Evolutionary conservation across 257 asterid genomes (phyloP).

Genomic region (Ophiorrhiza pumila): DNA sequence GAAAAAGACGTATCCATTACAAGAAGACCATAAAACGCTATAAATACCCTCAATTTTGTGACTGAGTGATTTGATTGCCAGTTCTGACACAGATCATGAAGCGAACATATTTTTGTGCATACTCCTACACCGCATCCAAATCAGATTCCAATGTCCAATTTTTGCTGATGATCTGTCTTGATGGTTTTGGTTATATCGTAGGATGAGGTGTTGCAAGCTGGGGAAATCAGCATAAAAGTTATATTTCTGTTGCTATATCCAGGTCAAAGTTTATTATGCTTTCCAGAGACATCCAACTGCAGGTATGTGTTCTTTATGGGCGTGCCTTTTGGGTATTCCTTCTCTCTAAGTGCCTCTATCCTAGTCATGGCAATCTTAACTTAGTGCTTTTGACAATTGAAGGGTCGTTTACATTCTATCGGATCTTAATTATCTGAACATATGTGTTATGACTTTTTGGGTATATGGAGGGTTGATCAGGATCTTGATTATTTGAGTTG

Average conservation of each 20-base stretch:
- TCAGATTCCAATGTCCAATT: background rate
- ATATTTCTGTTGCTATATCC: background rate
- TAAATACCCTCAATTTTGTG: background rate
- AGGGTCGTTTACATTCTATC: background rate
- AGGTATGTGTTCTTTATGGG: constrained; percentile 20
- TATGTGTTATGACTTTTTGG: background rate
- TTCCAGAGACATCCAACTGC: constrained; percentile 20
- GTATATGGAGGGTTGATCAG: background rate
- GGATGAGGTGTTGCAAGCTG: background rate
- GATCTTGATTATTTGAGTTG: background rate
- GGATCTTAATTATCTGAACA: no score
- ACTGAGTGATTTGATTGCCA: constrained; percentile 4
- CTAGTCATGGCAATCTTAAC: background rate
- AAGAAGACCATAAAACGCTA: background rate
- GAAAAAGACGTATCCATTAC: background rate
- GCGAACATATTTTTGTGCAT: no score
- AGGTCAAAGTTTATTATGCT: constrained; percentile 23
- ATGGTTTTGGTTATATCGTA: background rate
- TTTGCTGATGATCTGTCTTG: background rate
- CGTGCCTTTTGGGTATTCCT: constrained; percentile 7
- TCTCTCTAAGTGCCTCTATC: background rate
- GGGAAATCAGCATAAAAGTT: background rate
- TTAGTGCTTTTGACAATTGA: background rate
- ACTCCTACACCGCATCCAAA: background rate
- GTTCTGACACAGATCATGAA: background rate